Base-by-base conservation (phyloP, 495 filamentous ascomycete genomes). In the Penicillium parvum region DNA sequence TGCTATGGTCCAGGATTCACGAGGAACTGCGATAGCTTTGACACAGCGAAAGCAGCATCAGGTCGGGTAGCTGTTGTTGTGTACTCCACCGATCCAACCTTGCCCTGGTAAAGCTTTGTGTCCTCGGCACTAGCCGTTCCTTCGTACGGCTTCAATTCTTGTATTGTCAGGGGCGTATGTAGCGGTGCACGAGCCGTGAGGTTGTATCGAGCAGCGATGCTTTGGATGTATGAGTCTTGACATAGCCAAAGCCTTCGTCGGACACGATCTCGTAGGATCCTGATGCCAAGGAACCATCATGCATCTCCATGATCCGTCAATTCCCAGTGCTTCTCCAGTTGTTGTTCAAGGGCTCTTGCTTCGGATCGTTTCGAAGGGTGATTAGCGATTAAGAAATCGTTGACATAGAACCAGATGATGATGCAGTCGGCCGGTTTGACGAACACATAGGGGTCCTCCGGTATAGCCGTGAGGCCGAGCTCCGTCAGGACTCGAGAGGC, bases 51-150 rank as follows among this genome's bases (percentile, higher is more conserved):
- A 1, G 56, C 42, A 11, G 51, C 36, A 37, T 63, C 57, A 23
- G 51, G 28, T 9, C 48, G 19, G 3, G 60, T 61, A n/a, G 39
- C 53, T 0, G 46, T 47, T 7, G 57, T 41, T 9, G 51, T 25
- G 43, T 55, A 65, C 14, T 44, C 33, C 6, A 48, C 11, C 3
- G 50, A 65, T 20, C 59, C 50, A n/a, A 65, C 41, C 23, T 32
- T 32, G 11, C 29, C 29, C 29, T 57, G 47, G 30, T 62, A 61
- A 23, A 32, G 11, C 15, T 53, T 30, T 9, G 41, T 58, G 1
- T 53, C 10, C 12, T 16, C 8, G 4, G 32, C 18, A 3, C 19
- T 32, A 19, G 25, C 42, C 7, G 11, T 26, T 4, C 40, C 40
- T 10, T 43, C 12, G 12, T 26, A 43, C n/a, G 40, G 40, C 19